Evolutionary conservation across 2,329 filamentous ascomycete species (phyloP), one percentile per base, ranked within the genome.

Genomic region (Claviceps pusilla): DNA sequence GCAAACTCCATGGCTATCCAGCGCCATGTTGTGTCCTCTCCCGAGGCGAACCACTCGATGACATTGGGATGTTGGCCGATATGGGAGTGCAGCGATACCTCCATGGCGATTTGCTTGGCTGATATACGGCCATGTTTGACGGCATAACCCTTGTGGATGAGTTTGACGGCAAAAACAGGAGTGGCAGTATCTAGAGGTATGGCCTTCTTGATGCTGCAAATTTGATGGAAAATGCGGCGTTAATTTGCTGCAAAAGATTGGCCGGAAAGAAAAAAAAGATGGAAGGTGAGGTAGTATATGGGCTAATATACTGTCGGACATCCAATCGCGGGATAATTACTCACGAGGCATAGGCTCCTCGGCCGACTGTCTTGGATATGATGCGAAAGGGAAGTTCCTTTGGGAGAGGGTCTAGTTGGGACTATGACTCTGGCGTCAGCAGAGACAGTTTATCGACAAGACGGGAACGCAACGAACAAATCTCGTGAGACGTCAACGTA

Each of bases 1-100:
- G 93, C 93, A 61, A 88, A 85, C 69, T 98, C 93, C 89, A 98
- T 96, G 43, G 90, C 91, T 62, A 98, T 95, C 93, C 93, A 98
- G 61, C 87, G 82, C 91, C 93, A 98, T 19, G 84, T 72, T 0
- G 76, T 64, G 66, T 98, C 90, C 68, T 96, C 88, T 54, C 89
- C 91, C 1, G 84, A 86, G 46, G 86, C 84, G 62, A 94, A 89
- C 78, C 89, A 96, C 65, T 89, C 85, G 63, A 98, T 96, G 59
- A 98, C 86, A 68, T 98, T 95, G 53, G 84, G 82, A 66, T 98
- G 94, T 60, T 87, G 84, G 50, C 87, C 88, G 54, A 97, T 84
- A 65, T 91, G 86, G 52, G 83, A 84, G 72, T 98, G 93, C 19
- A 98, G 77, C 3, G 87, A 86, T 45, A 95, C 86, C 71, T 98